Percentiles rank a stretch among this genome's conserved stretches.
Evolutionary conservation across 208 protist species (phyloP).

Genomic region (Wallacemonas sp.): DNA sequence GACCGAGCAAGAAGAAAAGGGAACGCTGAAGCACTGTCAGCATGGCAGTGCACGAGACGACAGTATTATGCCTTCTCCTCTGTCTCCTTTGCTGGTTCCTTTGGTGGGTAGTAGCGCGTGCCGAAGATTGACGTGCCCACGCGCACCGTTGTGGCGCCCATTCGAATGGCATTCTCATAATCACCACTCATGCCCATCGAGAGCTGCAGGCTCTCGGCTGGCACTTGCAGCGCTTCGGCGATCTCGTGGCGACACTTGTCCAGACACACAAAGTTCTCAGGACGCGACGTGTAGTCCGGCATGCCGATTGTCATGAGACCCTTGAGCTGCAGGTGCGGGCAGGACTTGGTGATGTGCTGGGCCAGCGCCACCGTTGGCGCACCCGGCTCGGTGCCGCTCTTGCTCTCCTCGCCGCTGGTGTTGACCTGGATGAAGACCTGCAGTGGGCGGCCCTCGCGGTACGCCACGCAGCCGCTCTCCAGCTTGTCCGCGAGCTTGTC

Average conservation of each 20-base stretch:
- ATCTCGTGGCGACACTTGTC: conserved; percentile 63
- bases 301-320: conserved; percentile 98
- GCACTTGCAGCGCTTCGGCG: conserved; percentile 45
- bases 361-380: conserved; percentile 73
- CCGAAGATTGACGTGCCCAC: conserved; percentile 97
- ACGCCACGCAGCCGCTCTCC: conserved; percentile 64
- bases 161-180: conserved; percentile 93
- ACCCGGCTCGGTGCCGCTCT: conserved; percentile 85
- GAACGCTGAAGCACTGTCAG: not conserved
- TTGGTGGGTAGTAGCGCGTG: conserved; percentile 75
- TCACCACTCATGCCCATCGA: conserved; percentile 98
- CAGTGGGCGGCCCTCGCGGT: conserved; percentile 61
- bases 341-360: conserved; percentile 66
- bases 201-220: conserved; percentile 67
- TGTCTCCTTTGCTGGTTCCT: conserved; percentile 15
- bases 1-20: not conserved
- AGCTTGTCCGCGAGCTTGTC: conserved; percentile 90
- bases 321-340: conserved; percentile 73
- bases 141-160: conserved; percentile 94
- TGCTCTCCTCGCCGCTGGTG: conserved; percentile 93
- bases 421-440: conserved; percentile 95
- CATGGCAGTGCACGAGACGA: not conserved
- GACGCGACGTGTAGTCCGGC: conserved; percentile 73
- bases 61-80: not conserved
- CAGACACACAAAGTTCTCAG: conserved; percentile 90